Percentiles rank a stretch among this genome's conserved stretches.
Evolutionary conservation across 192 early-diverging fungal species (phyloP).

Genomic region (Pilobolus umbonatus): DNA sequence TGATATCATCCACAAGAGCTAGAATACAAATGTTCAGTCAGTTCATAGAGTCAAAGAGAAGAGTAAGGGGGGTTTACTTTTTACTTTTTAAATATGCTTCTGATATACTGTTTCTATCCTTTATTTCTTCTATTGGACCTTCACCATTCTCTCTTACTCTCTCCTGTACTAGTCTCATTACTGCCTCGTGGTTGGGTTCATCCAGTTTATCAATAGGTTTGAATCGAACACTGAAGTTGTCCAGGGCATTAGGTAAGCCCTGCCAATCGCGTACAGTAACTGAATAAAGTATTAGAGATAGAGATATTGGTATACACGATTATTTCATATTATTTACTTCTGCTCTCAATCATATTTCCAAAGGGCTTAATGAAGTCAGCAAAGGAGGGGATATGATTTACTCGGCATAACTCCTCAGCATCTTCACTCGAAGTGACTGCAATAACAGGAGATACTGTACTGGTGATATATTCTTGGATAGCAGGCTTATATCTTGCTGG

Average conservation of each 20-base stretch:
- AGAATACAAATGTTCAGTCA: not conserved
- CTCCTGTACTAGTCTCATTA: conserved; percentile 46
- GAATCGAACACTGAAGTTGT: conserved; percentile 65
- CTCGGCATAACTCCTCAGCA: conserved; percentile 54
- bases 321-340: conserved; percentile 39
- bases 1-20: conserved; percentile 50
- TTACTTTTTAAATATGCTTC: conserved; percentile 44
- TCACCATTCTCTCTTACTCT: conserved; percentile 32
- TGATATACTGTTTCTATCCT: conserved; percentile 43
- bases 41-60: not conserved
- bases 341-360: conserved; percentile 59
- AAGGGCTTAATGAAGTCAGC: conserved; percentile 66
- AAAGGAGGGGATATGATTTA: conserved; percentile 54
- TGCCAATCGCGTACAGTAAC: conserved; percentile 58
- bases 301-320: too few species aligned
- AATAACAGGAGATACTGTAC: conserved; percentile 56
- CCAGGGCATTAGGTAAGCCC: conserved; percentile 51
- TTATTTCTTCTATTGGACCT: not conserved
- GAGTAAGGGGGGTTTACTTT: not conserved
- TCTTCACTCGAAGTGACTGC: conserved; percentile 61
- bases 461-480: conserved; percentile 46
- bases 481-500: conserved; percentile 5
- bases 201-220: conserved; percentile 49
- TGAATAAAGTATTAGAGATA: not conserved
- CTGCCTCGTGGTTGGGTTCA: conserved; percentile 41